These are phyloP conservation scores for Wickerhamiella pararugosa DNA, from an alignment of 1,139 yeast species.

Conservation along the genomic window DNA sequence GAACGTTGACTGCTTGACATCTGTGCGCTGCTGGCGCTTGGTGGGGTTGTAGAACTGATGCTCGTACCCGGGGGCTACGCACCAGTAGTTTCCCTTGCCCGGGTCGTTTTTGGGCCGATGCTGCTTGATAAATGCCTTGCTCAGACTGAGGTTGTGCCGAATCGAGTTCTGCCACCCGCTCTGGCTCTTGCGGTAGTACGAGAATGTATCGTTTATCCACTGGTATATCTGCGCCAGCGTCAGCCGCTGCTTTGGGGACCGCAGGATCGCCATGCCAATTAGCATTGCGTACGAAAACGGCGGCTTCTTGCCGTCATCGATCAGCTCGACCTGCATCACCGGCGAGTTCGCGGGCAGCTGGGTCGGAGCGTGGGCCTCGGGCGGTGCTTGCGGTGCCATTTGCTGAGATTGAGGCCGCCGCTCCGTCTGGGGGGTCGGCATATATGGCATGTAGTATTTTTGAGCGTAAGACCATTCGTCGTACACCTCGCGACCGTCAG, in stretches of 20 bases:
- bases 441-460: too few relatives aligned
- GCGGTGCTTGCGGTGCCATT: too few relatives aligned
- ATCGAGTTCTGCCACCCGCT: constrained; percentile 93
- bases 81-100: constrained; percentile 97
- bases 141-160: constrained; percentile 55
- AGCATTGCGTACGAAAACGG: constrained; percentile 89
- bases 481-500: too few relatives aligned
- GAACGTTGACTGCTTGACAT: constrained; percentile 7
- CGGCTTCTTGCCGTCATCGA: constrained; percentile 50
- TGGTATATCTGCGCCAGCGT: constrained; percentile 82
- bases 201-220: constrained; percentile 85
- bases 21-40: constrained; percentile 9
- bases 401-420: too few relatives aligned
- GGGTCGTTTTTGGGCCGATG: constrained; percentile 72
- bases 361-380: too few relatives aligned
- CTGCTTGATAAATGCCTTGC: constrained; percentile 79
- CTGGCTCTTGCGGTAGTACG: constrained; percentile 69
- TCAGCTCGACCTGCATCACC: constrained; percentile 19
- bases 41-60: constrained; percentile 38
- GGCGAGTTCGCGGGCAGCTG: too few relatives aligned
- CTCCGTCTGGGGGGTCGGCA: too few relatives aligned
- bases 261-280: constrained; percentile 84
- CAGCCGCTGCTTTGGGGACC: constrained; percentile 63
- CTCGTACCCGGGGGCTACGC: constrained; percentile 70
- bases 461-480: too few relatives aligned